phyloP scores from a whole-genome alignment of 2,329 filamentous ascomycete genomes.

The Clarireedia sp. region DNA sequence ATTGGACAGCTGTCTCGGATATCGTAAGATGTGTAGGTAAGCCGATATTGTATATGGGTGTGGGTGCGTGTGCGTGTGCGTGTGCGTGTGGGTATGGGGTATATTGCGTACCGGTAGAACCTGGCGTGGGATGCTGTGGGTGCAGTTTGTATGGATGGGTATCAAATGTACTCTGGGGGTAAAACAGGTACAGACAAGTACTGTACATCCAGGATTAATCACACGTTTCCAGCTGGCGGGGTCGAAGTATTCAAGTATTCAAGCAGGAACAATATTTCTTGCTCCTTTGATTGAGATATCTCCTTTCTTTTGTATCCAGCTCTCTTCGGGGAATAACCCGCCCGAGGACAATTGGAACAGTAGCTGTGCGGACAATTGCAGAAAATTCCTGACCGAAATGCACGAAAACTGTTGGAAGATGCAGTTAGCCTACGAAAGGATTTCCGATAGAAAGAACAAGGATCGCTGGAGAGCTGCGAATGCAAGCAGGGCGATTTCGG shows the following conservation, averaged over 20 bases:
- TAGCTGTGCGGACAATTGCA: conserved; percentile 9
- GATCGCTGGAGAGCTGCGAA: not conserved
- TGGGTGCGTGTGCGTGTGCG: not conserved
- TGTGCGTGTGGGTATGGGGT: not conserved
- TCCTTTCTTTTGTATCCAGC: conserved; percentile 3
- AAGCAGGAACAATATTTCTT: not conserved
- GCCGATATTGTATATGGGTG: not conserved
- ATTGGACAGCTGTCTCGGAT: not conserved
- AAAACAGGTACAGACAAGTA: not conserved
- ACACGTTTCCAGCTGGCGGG: not conserved
- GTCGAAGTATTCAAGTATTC: not conserved
- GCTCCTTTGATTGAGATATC: not conserved
- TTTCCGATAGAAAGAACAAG: conserved; percentile 7
- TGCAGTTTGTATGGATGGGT: not conserved
- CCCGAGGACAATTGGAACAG: conserved; percentile 8
- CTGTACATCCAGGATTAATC: not conserved
- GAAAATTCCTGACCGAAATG: conserved; percentile 6
- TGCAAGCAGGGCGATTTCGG: conserved; percentile 7
- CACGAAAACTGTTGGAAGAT: conserved; percentile 10
- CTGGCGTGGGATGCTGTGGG: not conserved
- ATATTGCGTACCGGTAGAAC: not conserved
- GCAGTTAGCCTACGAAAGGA: conserved; percentile 11
- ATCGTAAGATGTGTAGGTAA: conserved; percentile 1
- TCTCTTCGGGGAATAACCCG: conserved; percentile 6
- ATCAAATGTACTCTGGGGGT: not conserved